phyloP scores from a whole-genome alignment of 768 basidiomycete genomes.

The Multifurca ochricompacta region DNA sequence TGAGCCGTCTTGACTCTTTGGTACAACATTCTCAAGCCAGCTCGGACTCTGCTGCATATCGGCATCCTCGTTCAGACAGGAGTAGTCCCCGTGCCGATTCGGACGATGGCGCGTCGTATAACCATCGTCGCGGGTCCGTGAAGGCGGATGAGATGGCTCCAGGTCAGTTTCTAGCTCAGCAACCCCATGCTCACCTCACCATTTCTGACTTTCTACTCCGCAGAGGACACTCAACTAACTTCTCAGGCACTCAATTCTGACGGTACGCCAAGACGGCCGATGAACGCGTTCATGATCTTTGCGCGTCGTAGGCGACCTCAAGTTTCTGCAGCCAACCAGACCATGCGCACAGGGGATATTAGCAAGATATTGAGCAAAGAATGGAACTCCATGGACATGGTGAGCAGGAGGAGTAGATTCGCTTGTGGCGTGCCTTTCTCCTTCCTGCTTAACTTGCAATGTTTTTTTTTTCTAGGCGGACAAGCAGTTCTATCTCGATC shows the following conservation, averaged over 20 bases:
- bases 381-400: constrained; percentile 75
- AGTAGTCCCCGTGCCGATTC: constrained; percentile 15
- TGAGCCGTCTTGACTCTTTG: constrained; percentile 19
- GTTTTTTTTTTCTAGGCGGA: constrained; percentile 48
- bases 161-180: constrained; percentile 3
- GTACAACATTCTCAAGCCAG: constrained; percentile 12
- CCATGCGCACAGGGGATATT: constrained; percentile 86
- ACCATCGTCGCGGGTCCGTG: constrained; percentile 4
- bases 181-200: neutral
- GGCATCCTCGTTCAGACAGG: constrained; percentile 11
- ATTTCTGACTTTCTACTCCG: neutral
- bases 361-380: constrained; percentile 83
- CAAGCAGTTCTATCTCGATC: constrained; percentile 83
- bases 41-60: constrained; percentile 14
- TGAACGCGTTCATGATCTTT: constrained; percentile 95
- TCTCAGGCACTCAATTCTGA: constrained; percentile 79
- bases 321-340: constrained; percentile 79
- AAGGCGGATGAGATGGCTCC: constrained; percentile 12
- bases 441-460: constrained; percentile 4
- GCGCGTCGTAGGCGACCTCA: constrained; percentile 76
- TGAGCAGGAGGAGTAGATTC: constrained; percentile 43
- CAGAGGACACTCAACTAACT: constrained; percentile 38
- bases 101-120: constrained; percentile 14
- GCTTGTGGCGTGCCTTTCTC: constrained; percentile 1
- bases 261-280: constrained; percentile 82